phyloP scores from a whole-genome alignment of 1,284 basidiomycete genomes.

The Cryptococcus jaspeensis region DNA sequence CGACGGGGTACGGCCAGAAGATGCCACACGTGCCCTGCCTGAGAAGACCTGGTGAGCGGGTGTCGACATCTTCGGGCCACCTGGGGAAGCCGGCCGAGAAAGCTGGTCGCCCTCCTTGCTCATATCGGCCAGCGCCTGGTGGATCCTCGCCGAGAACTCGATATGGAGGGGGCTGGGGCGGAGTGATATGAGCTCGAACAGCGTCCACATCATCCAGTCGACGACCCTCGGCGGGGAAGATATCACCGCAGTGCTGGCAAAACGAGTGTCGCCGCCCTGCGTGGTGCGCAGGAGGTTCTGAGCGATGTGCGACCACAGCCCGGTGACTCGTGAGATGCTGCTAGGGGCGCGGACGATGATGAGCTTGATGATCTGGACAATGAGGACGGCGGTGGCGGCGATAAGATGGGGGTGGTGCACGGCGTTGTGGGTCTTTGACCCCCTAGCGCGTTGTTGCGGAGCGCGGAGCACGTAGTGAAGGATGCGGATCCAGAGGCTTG shows the following conservation, averaged over 20 bases:
- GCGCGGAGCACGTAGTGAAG: constrained; percentile 59
- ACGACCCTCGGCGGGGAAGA: constrained; percentile 40
- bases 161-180: constrained; percentile 64
- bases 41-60: constrained; percentile 12
- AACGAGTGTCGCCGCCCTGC: constrained; percentile 26
- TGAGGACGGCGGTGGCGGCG: constrained; percentile 50
- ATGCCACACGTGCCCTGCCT: constrained; percentile 19
- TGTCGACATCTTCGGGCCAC: constrained; percentile 8
- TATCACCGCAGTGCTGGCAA: constrained; percentile 9
- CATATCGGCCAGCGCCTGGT: constrained; percentile 32
- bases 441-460: constrained; percentile 36
- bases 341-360: constrained; percentile 61
- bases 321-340: constrained; percentile 29
- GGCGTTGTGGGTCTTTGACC: background rate
- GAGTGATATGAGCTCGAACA: constrained; percentile 65
- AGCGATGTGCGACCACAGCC: constrained; percentile 40
- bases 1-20: constrained; percentile 20
- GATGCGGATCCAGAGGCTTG: constrained; percentile 64
- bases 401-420: constrained; percentile 2
- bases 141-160: constrained; percentile 63
- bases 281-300: constrained; percentile 17
- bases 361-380: constrained; percentile 68
- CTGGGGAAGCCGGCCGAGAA: constrained; percentile 10
- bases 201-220: constrained; percentile 73
- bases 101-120: constrained; percentile 10